A percentile compares a stretch with the other conserved stretches of the same genome.
These are phyloP conservation scores for Mycena sp. DNA, from an alignment of 1,284 basidiomycete genomes.

Conservation along the genomic window DNA sequence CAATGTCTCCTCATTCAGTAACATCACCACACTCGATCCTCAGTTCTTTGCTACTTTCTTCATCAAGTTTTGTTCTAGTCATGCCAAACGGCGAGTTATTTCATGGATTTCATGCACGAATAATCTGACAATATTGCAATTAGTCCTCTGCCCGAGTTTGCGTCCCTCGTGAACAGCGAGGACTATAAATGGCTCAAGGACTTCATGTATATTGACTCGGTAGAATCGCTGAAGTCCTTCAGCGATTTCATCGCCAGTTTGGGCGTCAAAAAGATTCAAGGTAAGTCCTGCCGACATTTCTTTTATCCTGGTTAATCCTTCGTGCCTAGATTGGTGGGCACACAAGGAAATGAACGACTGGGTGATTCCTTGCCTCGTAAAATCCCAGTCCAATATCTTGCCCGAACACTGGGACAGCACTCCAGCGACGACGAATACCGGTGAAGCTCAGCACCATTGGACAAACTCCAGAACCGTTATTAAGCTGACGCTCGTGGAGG, in stretches of 20 bases:
- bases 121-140: background rate
- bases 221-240: background rate
- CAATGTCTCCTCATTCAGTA: background rate
- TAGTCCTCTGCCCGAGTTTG: constrained; percentile 2
- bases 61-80: constrained; percentile 14
- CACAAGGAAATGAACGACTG: constrained; percentile 18
- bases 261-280: constrained; percentile 2
- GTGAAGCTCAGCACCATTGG: constrained; percentile 12
- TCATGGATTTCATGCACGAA: too few species aligned
- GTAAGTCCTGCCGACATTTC: background rate
- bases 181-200: constrained; percentile 1
- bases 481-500: constrained; percentile 15
- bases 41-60: background rate
- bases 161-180: background rate
- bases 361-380: constrained; percentile 17
- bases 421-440: constrained; percentile 6
- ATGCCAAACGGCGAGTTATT: constrained; percentile 2
- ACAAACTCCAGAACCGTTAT: constrained; percentile 5
- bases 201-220: background rate
- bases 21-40: background rate
- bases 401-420: constrained; percentile 10
- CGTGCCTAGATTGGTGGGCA: constrained; percentile 10
- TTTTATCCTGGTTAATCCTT: background rate
- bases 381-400: constrained; percentile 5
- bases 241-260: background rate